Conservation (phyloP, 2,329 filamentous ascomycete genomes). For the Trichocomaceae sp. region DNA sequence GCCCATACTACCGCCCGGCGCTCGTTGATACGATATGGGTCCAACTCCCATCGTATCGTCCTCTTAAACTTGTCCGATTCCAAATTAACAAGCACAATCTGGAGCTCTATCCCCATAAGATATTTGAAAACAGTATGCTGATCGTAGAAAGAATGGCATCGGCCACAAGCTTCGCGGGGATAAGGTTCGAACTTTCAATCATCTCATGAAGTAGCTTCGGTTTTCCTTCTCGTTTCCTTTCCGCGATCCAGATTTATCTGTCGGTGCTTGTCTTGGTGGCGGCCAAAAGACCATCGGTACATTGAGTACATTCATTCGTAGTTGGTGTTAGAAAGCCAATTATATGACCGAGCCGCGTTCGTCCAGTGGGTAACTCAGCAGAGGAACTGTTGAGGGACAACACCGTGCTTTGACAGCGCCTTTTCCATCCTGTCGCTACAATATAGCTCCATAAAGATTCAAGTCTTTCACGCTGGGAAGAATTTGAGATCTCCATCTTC, state of each 20-base stretch:
- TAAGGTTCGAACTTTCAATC: not conserved
- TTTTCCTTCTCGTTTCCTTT: too few species aligned
- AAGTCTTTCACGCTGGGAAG: not conserved
- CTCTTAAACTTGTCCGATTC: too few species aligned
- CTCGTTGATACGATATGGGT: too few species aligned
- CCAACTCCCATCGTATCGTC: too few species aligned
- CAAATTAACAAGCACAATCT: too few species aligned
- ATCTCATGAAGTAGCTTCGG: not conserved
- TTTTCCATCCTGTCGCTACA: not conserved
- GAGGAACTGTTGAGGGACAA: not conserved
- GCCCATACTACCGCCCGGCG: too few species aligned
- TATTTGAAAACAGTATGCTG: not conserved
- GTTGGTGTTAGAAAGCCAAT: not conserved
- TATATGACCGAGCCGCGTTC: slow-evolving; percentile 22
- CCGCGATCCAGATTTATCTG: too few species aligned
- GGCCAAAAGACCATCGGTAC: not conserved
- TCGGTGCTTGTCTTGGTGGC: not conserved
- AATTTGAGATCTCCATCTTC: not conserved
- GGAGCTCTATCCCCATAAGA: too few species aligned
- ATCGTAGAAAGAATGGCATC: not conserved
- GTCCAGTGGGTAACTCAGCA: not conserved
- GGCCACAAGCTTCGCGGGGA: not conserved
- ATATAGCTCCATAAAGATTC: not conserved
- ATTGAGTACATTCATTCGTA: not conserved
- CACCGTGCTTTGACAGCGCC: not conserved